Percentiles rank a stretch among this genome's conserved stretches.
phyloP scores from a whole-genome alignment of 2,329 filamentous ascomycete genomes.

The Acephala macrosclerotiorum region DNA sequence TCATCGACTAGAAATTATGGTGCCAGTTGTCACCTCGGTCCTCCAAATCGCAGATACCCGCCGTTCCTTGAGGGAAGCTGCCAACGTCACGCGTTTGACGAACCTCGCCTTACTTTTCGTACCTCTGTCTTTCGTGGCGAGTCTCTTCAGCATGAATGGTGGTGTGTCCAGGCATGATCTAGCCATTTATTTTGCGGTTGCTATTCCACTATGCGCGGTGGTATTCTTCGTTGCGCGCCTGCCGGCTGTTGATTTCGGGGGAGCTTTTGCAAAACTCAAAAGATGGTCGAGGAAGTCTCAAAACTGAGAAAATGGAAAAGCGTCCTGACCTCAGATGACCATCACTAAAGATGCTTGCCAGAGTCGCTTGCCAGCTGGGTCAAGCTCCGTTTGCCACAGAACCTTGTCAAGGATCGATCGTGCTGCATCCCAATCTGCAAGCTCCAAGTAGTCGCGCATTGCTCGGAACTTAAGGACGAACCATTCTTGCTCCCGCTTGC shows the following conservation, averaged over 20 bases:
- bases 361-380: conserved; percentile 2
- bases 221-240: conserved; percentile 17
- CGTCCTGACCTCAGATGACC: background rate
- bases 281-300: background rate
- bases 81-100: conserved; percentile 28
- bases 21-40: conserved; percentile 26
- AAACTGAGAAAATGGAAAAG: background rate
- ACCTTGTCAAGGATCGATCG: conserved; percentile 11
- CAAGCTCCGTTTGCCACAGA: conserved; percentile 18
- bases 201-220: conserved; percentile 2
- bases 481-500: conserved; percentile 20
- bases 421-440: conserved; percentile 14
- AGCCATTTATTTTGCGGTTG: conserved; percentile 13
- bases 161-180: background rate
- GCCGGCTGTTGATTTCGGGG: background rate
- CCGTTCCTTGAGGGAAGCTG: conserved; percentile 21
- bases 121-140: conserved; percentile 12
- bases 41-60: conserved; percentile 26
- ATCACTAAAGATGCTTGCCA: background rate
- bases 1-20: conserved; percentile 19
- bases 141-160: conserved; percentile 21
- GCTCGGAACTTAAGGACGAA: conserved; percentile 15
- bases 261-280: background rate
- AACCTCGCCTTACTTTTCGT: conserved; percentile 19
- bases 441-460: conserved; percentile 1